A percentile compares a stretch with the other conserved stretches of the same genome.
Conservation (phyloP, 768 basidiomycete species). For the Leccinum broughii region DNA sequence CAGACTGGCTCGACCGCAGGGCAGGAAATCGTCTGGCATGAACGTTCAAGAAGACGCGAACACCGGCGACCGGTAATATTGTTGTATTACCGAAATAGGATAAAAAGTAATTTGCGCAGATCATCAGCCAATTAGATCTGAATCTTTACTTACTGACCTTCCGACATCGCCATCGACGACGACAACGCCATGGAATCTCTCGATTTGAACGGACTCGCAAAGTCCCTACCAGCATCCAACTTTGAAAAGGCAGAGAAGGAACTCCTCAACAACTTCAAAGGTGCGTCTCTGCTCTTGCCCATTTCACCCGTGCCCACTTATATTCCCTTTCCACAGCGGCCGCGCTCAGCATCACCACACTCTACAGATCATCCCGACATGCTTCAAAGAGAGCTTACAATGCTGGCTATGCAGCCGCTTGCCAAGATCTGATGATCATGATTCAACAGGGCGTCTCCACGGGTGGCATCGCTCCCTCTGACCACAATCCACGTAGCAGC, state of each 20-base stretch:
- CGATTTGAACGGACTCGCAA: slow-evolving; percentile 77
- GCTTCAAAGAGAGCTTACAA: slow-evolving; percentile 81
- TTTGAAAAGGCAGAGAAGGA: slow-evolving; percentile 80
- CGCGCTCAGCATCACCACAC: slow-evolving; percentile 80
- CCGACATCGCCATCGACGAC: slow-evolving; percentile 9
- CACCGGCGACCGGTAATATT: background rate
- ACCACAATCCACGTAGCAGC: slow-evolving; percentile 47
- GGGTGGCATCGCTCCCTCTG: slow-evolving; percentile 43
- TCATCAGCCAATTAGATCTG: slow-evolving; percentile 1
- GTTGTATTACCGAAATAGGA: background rate
- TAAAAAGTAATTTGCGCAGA: slow-evolving; percentile 4
- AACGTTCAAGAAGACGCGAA: background rate
- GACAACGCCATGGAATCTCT: slow-evolving; percentile 62
- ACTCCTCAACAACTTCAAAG: slow-evolving; percentile 79
- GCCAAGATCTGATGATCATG: slow-evolving; percentile 78
- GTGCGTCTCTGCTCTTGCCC: slow-evolving; percentile 35
- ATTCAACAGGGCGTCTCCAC: slow-evolving; percentile 81
- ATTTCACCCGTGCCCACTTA: slow-evolving; percentile 14
- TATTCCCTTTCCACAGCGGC: slow-evolving; percentile 52
- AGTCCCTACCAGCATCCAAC: slow-evolving; percentile 67
- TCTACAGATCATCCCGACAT: slow-evolving; percentile 77
- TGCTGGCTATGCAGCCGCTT: slow-evolving; percentile 76
- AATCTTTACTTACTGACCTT: background rate
- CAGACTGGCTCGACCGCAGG: slow-evolving; percentile 16
- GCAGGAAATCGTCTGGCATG: slow-evolving; percentile 13